Evolutionary conservation across 2,329 filamentous ascomycete species (phyloP), one percentile per base, ranked within the genome.

Genomic region (Colletotrichum kahawae): DNA sequence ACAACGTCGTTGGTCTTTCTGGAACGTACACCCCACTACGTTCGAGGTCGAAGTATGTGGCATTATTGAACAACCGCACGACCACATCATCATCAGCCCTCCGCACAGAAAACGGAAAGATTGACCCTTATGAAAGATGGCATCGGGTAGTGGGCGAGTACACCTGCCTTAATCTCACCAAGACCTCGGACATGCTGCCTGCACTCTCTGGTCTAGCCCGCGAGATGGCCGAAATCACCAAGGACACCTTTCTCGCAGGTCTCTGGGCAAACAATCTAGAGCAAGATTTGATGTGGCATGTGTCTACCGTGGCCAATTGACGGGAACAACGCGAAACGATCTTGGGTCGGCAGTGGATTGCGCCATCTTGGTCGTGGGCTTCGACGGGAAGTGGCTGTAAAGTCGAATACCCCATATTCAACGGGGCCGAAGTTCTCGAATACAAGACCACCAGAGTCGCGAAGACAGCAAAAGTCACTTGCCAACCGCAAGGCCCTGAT

Each of bases 351-450:
- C 34, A 29, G 13, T 72, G 70, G 70, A 8, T 60, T 6, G 64
- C 70, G 5, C 70, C 70, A 7, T 62, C 70, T 21, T 72, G 70
- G 70, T 72, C 64, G 31, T 72, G 63, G 63, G 70, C 70, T 13
- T 67, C 70, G 51, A 62, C 54, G 3, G 63, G 63, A 16, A 68
- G 63, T 21, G 70, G 63, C 5, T 72, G 63, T 36, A 56, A 72
- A 16, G 70, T 72, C 14, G 54, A 29, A 27, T 67, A 36, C 16
- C 70, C 38, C 2, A 27, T 21, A 1, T 62, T 62, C 12, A 18
- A 60, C 4, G 29, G 34, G 7, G 56, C 70, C 9, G 21, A 67
- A 31, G 4, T 67, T 4, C 24, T 72, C 5, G 31, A 62, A 1
- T 18, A 62, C 27, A 54, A 62, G 36, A 51, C 24, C 1, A 7